These are phyloP conservation scores for Trametes gibbosa DNA, from an alignment of 768 basidiomycete species.

Conservation along the genomic window DNA sequence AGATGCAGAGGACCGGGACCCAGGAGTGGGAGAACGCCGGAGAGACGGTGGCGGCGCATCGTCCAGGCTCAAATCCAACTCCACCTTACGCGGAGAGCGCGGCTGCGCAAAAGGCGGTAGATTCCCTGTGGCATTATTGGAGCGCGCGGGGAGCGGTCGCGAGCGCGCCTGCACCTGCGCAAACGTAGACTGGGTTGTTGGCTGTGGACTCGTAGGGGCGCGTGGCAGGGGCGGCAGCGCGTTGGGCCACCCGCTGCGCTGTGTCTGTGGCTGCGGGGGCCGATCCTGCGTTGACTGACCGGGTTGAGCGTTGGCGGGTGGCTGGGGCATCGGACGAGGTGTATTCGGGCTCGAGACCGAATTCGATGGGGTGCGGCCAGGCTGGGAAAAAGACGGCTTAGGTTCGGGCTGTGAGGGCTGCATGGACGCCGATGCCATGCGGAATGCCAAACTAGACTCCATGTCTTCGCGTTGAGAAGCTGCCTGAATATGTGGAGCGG, in stretches of 20 bases:
- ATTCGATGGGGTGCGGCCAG: not conserved
- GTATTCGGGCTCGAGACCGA: constrained; percentile 1
- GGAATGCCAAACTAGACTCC: constrained; percentile 32
- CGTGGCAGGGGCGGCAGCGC: constrained; percentile 26
- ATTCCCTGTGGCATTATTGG: constrained; percentile 1
- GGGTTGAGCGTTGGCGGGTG: not conserved
- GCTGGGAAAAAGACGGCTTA: not conserved
- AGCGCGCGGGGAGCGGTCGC: constrained; percentile 6
- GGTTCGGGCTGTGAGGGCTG: not conserved
- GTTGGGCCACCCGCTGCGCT: constrained; percentile 22
- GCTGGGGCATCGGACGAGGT: constrained; percentile 14
- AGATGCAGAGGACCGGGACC: not conserved
- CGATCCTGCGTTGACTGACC: not conserved
- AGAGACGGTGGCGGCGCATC: constrained; percentile 44
- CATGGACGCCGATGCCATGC: constrained; percentile 31
- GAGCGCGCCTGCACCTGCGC: constrained; percentile 2
- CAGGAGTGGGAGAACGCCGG: constrained; percentile 36
- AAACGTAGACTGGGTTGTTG: not conserved
- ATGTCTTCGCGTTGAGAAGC: not conserved
- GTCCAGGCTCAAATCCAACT: constrained; percentile 35
- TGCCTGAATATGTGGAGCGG: not conserved
- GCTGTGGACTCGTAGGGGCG: constrained; percentile 13
- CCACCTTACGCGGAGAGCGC: constrained; percentile 13
- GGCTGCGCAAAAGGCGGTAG: not conserved
- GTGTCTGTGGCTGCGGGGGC: constrained; percentile 15